phyloP scores from a whole-genome alignment of 768 basidiomycete species.

The Pleurotus pulmonarius region DNA sequence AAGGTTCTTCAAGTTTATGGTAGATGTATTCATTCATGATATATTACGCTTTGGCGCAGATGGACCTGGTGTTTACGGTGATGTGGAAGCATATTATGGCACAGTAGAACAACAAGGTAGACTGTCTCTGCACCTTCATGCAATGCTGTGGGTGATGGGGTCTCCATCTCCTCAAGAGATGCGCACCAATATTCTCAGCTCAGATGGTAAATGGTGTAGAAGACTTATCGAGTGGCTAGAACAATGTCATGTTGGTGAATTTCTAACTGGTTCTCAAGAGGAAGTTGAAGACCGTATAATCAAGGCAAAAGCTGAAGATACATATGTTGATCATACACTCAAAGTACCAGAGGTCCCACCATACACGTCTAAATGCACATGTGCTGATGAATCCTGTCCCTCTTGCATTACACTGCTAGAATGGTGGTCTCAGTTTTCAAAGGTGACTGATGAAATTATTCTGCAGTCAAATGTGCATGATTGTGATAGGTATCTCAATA shows the following conservation, averaged over 20 bases:
- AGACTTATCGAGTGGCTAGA: constrained; percentile 28
- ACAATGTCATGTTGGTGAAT: constrained; percentile 25
- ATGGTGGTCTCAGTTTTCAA: constrained; percentile 14
- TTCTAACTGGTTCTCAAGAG: constrained; percentile 17
- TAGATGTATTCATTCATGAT: not conserved
- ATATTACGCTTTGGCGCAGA: not conserved
- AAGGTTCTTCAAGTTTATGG: not conserved
- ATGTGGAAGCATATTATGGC: not conserved
- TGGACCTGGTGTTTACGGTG: not conserved
- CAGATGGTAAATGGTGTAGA: constrained; percentile 11
- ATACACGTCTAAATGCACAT: not conserved
- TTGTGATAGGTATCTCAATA: constrained; percentile 14
- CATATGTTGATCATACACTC: constrained; percentile 18
- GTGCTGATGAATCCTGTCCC: constrained; percentile 16
- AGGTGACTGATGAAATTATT: constrained; percentile 25
- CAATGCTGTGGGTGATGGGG: not conserved
- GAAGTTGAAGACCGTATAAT: constrained; percentile 10
- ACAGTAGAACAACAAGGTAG: not conserved
- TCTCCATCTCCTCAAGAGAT: not conserved
- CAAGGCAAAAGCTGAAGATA: not conserved
- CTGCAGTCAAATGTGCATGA: constrained; percentile 24
- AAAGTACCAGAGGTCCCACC: constrained; percentile 21
- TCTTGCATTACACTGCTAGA: constrained; percentile 11
- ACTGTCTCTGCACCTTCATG: not conserved
- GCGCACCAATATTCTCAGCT: not conserved